Evolutionary conservation across 2,329 filamentous ascomycete genomes (phyloP).

Genomic region (Clarireedia hainanense): DNA sequence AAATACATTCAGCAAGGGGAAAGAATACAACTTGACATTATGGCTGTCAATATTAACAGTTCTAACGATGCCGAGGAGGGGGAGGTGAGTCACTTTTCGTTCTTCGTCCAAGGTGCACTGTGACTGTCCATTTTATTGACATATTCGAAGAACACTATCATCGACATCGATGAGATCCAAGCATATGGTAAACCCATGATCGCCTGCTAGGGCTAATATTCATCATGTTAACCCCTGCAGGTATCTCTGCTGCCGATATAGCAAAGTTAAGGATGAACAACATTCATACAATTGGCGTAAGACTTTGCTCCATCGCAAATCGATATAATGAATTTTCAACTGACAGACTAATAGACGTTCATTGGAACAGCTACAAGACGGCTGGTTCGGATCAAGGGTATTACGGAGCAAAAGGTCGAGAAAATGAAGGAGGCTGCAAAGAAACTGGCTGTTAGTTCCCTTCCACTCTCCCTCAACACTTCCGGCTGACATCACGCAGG

Average conservation of each 20-base stretch:
- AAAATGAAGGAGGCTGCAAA: slow-evolving; percentile 61
- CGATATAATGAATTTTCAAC: neutral
- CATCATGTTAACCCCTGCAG: slow-evolving; percentile 28
- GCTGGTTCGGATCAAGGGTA: slow-evolving; percentile 60
- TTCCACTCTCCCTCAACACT: neutral
- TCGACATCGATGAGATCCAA: slow-evolving; percentile 60
- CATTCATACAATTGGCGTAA: slow-evolving; percentile 55
- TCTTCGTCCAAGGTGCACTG: too few relatives aligned
- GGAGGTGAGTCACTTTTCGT: neutral
- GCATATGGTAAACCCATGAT: slow-evolving; percentile 43
- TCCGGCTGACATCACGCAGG: slow-evolving; percentile 33
- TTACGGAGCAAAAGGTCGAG: slow-evolving; percentile 63
- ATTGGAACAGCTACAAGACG: slow-evolving; percentile 51
- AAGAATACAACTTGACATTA: neutral
- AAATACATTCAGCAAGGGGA: too few relatives aligned
- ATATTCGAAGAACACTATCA: slow-evolving; percentile 34
- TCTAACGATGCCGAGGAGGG: slow-evolving; percentile 9
- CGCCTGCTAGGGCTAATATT: neutral
- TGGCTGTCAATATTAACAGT: slow-evolving; percentile 5
- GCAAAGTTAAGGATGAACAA: slow-evolving; percentile 55
- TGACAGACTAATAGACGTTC: slow-evolving; percentile 40
- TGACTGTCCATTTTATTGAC: neutral
- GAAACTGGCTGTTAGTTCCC: slow-evolving; percentile 27
- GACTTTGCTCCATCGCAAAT: slow-evolving; percentile 10
- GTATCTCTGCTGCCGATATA: slow-evolving; percentile 58